phyloP scores from a whole-genome alignment of 2,329 filamentous ascomycete species.

The Capronia americana region DNA sequence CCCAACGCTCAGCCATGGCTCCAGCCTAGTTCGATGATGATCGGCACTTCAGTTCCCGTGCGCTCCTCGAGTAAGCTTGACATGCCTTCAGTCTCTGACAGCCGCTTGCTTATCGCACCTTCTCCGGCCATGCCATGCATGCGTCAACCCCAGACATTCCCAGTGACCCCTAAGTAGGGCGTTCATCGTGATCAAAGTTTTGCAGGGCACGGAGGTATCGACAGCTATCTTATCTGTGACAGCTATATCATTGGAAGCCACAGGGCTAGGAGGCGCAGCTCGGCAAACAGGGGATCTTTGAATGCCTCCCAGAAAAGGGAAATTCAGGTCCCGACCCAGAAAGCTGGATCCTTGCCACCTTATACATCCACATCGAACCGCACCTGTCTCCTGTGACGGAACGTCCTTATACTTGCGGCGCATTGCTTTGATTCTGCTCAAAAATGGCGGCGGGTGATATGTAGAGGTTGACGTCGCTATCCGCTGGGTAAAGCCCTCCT shows the following conservation, averaged over 20 bases:
- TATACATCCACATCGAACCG: neutral
- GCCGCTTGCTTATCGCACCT: constrained; percentile 14
- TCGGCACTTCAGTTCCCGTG: neutral
- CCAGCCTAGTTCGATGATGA: constrained; percentile 3
- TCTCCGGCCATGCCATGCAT: constrained; percentile 7
- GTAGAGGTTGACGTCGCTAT: neutral
- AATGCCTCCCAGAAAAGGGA: neutral
- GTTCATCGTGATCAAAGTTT: neutral
- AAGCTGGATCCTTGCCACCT: neutral
- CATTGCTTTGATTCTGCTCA: neutral
- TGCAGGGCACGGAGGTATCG: neutral
- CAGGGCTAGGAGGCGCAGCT: neutral
- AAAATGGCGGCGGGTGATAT: neutral
- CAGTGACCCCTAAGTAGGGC: neutral
- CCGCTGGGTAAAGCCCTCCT: neutral
- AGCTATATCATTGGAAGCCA: constrained; percentile 4
- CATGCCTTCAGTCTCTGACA: neutral
- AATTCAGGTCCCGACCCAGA: neutral
- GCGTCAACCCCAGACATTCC: neutral
- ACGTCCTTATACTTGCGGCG: neutral
- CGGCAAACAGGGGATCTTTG: neutral
- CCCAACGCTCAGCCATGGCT: neutral
- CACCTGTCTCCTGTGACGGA: neutral
- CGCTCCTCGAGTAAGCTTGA: neutral
- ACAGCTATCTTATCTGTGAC: constrained; percentile 4